Base-by-base conservation (phyloP, 306 rosid genomes). In the Rosa chinensis region DNA sequence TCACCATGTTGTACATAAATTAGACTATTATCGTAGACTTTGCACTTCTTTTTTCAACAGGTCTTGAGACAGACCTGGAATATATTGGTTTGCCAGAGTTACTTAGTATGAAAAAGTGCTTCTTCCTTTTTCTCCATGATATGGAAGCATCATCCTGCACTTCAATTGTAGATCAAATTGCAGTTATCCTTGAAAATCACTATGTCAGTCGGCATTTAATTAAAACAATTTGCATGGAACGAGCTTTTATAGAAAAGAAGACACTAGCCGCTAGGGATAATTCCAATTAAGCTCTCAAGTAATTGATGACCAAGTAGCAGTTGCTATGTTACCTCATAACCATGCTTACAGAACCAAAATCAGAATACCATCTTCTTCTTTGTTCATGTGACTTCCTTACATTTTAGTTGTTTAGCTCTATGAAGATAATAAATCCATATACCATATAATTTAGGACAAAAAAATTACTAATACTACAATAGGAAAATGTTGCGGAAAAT, bases 121-220 rank as follows among this genome's bases (percentile, higher is more conserved):
- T 94, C 94, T 94, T 94, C 85, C 98, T 89, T 86, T 89, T 92
- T 79, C 98, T 89, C 98, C 97, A 94, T 55, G 97, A 94, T 82
- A 89, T 74, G 74, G 97, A 92, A 82, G 94, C 93, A 84, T 94
- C 98, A 81, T 90, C 98, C 97, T 94, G 97, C 90, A 88, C 90
- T 89, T 92, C 75, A 89, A 78, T 80, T 81, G 81, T 82, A 79
- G 83, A 89, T 85, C 82, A 84, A 91, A 82, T 73, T 75, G 83
- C 75, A 82, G 64, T 74, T 44, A 78, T 56, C 69, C 73, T 74
- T 45, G 66, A 81, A 45, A 47, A 67, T 39, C 28, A 77, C 55
- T 72, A 53, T 63, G 48, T 70, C 64, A 71, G 32, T 23, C 18
- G 55, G 70, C 67, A 76, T 32, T 32, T 74, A 78, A 80, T 45